Evolutionary conservation across 2,329 filamentous ascomycete species (phyloP).

Genomic region (Pyricularia grisea): DNA sequence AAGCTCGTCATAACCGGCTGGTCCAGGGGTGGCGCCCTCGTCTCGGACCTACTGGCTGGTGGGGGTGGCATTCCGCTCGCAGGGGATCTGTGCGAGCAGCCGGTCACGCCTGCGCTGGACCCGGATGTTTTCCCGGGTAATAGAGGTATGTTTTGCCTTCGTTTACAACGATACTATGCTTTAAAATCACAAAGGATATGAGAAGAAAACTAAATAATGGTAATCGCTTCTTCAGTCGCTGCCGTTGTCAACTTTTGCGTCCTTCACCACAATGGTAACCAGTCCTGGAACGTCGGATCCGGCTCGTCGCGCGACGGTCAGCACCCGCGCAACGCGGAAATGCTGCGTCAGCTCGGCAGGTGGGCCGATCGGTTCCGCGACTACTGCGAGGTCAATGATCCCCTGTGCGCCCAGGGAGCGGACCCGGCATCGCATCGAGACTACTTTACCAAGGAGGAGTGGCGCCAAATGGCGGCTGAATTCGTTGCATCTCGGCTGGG

Average conservation of each 20-base stretch:
- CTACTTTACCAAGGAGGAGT: background rate
- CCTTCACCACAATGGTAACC: conserved; percentile 21
- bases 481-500: background rate
- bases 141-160: conserved; percentile 18
- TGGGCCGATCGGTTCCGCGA: background rate
- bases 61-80: conserved; percentile 24
- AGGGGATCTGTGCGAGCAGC: conserved; percentile 15
- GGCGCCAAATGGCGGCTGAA: background rate
- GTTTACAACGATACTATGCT: too few species aligned
- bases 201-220: background rate
- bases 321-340: conserved; percentile 19
- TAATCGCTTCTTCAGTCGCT: conserved; percentile 12
- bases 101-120: conserved; percentile 16
- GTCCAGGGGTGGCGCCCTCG: conserved; percentile 28
- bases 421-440: background rate
- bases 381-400: background rate
- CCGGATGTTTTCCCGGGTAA: conserved; percentile 19
- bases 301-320: conserved; percentile 17
- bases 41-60: conserved; percentile 24
- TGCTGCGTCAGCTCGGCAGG: conserved; percentile 10
- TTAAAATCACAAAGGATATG: background rate
- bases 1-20: conserved; percentile 31
- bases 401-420: background rate
- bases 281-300: conserved; percentile 22
- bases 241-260: conserved; percentile 24